Percentiles rank a stretch among this genome's conserved stretches.
Conservation (phyloP, 192 early-diverging fungal species). For the Nowakowskiella sp. region DNA sequence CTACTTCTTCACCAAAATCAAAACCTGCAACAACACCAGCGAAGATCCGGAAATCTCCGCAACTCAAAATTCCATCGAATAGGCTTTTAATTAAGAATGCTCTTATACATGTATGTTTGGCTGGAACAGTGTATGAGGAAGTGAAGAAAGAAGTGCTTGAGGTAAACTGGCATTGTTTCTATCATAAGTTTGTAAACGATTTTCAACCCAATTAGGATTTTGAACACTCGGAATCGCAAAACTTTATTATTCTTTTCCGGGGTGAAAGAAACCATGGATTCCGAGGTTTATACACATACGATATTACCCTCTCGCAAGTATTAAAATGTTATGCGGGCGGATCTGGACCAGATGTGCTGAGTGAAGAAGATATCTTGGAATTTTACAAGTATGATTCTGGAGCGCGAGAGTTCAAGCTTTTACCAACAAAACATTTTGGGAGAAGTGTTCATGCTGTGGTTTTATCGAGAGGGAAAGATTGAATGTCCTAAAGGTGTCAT, state of each 20-base stretch:
- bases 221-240: conserved; percentile 16
- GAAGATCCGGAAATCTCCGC: too few relatives aligned
- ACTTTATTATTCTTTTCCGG: conserved; percentile 47
- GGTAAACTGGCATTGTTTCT: conserved; percentile 15
- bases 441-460: conserved; percentile 40
- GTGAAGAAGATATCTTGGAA: conserved; percentile 22
- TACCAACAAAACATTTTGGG: conserved; percentile 43
- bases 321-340: conserved; percentile 28
- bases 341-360: conserved; percentile 31
- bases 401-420: conserved; percentile 32
- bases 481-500: too few relatives aligned
- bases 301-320: conserved; percentile 27
- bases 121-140: conserved; percentile 38
- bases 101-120: conserved; percentile 44
- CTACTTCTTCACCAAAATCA: too few relatives aligned
- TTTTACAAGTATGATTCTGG: conserved; percentile 53
- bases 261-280: conserved; percentile 40
- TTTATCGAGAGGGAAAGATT: too few relatives aligned
- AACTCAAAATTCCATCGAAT: conserved; percentile 15
- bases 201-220: conserved; percentile 29
- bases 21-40: too few relatives aligned
- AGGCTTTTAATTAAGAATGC: conserved; percentile 42
- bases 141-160: conserved; percentile 41
- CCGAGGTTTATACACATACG: conserved; percentile 44
- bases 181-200: not conserved